Conservation (phyloP, 495 filamentous ascomycete species). For the Acidomyces sp. region DNA sequence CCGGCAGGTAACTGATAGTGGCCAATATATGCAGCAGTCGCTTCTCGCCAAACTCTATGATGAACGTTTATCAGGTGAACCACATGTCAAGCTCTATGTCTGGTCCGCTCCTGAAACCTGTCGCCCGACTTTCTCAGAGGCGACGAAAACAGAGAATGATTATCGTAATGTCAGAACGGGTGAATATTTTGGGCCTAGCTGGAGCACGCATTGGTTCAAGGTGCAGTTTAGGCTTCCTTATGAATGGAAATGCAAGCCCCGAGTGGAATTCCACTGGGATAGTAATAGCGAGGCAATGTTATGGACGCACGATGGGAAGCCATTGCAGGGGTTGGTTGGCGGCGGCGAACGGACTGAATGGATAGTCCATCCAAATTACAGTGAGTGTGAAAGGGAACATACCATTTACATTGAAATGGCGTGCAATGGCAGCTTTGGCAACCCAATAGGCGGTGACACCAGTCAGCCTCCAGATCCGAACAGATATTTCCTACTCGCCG, state of each 20-base stretch:
- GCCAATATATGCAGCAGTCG: conserved; percentile 70
- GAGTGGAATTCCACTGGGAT: conserved; percentile 92
- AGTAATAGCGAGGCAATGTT: conserved; percentile 81
- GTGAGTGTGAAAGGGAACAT: conserved; percentile 68
- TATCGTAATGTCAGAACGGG: conserved; percentile 68
- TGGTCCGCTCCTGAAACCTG: conserved; percentile 69
- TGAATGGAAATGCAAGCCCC: conserved; percentile 55
- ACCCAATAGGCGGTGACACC: conserved; percentile 66
- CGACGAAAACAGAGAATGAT: conserved; percentile 60
- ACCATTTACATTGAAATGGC: conserved; percentile 94
- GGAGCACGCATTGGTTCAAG: conserved; percentile 98
- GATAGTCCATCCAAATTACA: conserved; percentile 66
- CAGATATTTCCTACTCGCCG: conserved; percentile 59
- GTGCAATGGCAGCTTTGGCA: conserved; percentile 97
- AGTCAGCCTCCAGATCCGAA: conserved; percentile 83
- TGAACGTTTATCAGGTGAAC: conserved; percentile 52
- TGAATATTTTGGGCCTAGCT: conserved; percentile 76
- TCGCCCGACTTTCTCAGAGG: conserved; percentile 82
- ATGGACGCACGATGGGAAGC: conserved; percentile 76
- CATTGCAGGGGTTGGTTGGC: conserved; percentile 90
- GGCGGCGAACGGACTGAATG: conserved; percentile 80
- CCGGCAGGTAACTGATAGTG: conserved; percentile 58
- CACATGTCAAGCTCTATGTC: conserved; percentile 72
- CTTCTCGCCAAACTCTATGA: conserved; percentile 70
- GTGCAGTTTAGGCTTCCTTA: conserved; percentile 66